Conservation (phyloP, 495 filamentous ascomycete genomes). For the Amorphotheca resinae region DNA sequence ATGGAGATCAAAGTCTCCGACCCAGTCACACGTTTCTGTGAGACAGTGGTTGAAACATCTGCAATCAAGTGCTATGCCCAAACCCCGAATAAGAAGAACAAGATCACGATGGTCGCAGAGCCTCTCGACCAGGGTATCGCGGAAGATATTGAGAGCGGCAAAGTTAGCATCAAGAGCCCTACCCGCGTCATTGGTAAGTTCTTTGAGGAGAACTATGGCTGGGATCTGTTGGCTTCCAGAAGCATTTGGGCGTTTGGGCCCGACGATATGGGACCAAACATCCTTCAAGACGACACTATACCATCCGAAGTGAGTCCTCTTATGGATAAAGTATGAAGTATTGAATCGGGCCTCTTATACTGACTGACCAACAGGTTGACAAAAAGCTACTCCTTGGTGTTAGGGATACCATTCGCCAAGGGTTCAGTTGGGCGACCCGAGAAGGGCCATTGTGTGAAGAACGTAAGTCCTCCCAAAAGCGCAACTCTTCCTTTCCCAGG, state of each 20-base stretch:
- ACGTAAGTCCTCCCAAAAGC: constrained; percentile 46
- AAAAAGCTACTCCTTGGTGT: constrained; percentile 80
- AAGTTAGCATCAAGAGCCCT: constrained; percentile 84
- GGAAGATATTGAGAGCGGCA: constrained; percentile 85
- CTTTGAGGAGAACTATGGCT: constrained; percentile 95
- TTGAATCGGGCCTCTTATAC: constrained; percentile 21
- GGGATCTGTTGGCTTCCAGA: constrained; percentile 85
- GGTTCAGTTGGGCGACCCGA: constrained; percentile 88
- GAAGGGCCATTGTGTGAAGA: constrained; percentile 98
- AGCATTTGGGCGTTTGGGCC: constrained; percentile 99
- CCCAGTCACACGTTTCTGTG: constrained; percentile 92
- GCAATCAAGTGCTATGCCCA: constrained; percentile 96
- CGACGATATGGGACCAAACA: constrained; percentile 90
- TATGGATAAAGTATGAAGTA: constrained; percentile 7
- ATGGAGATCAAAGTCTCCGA: constrained; percentile 99
- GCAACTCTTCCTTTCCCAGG: constrained; percentile 16
- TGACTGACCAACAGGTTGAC: constrained; percentile 48
- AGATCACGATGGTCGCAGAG: constrained; percentile 96
- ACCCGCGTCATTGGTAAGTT: constrained; percentile 88
- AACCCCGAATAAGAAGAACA: constrained; percentile 98
- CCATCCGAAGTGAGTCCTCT: constrained; percentile 52
- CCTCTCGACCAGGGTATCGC: constrained; percentile 90
- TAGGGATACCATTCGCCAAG: constrained; percentile 83
- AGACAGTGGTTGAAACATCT: constrained; percentile 95
- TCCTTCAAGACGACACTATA: constrained; percentile 91